Percentiles rank a stretch among this genome's conserved stretches.
Conservation (phyloP, 208 protist species). For the Trypanosoma cruzi region DNA sequence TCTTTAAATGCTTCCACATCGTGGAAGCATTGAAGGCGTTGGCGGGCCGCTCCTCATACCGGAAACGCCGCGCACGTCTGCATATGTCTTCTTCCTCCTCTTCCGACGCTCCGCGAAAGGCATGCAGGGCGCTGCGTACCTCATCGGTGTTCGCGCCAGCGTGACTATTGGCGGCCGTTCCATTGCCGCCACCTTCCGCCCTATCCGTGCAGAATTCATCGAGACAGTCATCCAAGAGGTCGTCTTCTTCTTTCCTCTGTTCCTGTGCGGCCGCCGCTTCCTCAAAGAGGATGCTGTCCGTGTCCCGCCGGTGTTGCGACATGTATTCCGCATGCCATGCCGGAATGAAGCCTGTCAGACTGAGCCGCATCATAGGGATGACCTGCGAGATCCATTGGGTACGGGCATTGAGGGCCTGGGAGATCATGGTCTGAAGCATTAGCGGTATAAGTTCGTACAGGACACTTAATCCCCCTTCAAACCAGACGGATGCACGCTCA, state of each 20-base stretch:
- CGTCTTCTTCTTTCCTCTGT: conserved; percentile 9
- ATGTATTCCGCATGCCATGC: conserved; percentile 12
- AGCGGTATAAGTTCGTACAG: conserved; percentile 5
- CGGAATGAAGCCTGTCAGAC: not conserved
- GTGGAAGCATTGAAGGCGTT: not conserved
- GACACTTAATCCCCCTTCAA: conserved; percentile 8
- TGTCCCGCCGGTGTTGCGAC: conserved; percentile 18
- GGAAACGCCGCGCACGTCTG: conserved; percentile 11
- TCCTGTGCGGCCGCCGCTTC: not conserved
- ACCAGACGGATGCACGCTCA: conserved; percentile 39
- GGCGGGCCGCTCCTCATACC: not conserved
- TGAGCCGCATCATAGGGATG: not conserved
- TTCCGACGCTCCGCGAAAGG: conserved; percentile 5
- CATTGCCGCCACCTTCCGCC: not conserved
- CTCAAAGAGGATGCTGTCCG: conserved; percentile 21
- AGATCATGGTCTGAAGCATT: conserved; percentile 20
- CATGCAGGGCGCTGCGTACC: conserved; percentile 4
- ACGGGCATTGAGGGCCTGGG: not conserved
- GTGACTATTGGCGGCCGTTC: not conserved
- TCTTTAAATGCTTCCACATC: conserved; percentile 17
- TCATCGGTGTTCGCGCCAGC: not conserved
- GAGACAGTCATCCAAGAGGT: conserved; percentile 34
- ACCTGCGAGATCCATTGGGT: not conserved
- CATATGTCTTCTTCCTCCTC: conserved; percentile 11
- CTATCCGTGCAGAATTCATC: conserved; percentile 25